phyloP scores from a whole-genome alignment of 2,329 filamentous ascomycete genomes.

The Fusarium metavorans region DNA sequence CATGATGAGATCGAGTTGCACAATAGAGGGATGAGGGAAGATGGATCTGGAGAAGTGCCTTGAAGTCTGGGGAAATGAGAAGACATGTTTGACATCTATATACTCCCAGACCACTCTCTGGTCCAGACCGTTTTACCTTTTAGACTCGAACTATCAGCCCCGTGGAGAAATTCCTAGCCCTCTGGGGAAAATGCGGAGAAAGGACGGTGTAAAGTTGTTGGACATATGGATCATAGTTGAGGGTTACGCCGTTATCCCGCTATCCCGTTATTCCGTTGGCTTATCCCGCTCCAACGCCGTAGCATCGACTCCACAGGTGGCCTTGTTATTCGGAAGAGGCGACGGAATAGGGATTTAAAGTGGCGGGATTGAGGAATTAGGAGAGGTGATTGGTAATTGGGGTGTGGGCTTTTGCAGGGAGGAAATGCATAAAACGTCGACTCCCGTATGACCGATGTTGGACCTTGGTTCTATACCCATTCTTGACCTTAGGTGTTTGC shows the following conservation, averaged over 20 bases:
- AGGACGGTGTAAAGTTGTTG: not conserved
- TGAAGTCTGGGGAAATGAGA: not conserved
- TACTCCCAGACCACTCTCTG: not conserved
- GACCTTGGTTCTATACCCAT: not conserved
- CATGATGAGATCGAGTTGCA: not conserved
- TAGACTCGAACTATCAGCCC: not conserved
- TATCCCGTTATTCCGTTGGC: conserved; percentile 26
- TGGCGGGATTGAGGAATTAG: not conserved
- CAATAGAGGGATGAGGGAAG: not conserved
- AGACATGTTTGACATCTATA: conserved; percentile 6
- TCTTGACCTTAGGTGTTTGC: not conserved
- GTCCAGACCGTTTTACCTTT: not conserved
- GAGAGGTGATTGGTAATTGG: not conserved
- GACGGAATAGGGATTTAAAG: not conserved
- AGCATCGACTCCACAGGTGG: conserved; percentile 1
- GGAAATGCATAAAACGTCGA: conserved; percentile 13
- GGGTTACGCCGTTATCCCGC: conserved; percentile 11
- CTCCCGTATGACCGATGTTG: not conserved
- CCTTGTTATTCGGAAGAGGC: not conserved
- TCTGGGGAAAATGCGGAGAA: conserved; percentile 19
- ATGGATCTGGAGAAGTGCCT: not conserved
- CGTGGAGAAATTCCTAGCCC: conserved; percentile 1
- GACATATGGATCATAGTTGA: not conserved
- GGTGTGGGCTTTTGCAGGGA: not conserved
- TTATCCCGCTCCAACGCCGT: conserved; percentile 17